Conservation (phyloP, 2,329 filamentous ascomycete species). For the Cladophialophora immunda region DNA sequence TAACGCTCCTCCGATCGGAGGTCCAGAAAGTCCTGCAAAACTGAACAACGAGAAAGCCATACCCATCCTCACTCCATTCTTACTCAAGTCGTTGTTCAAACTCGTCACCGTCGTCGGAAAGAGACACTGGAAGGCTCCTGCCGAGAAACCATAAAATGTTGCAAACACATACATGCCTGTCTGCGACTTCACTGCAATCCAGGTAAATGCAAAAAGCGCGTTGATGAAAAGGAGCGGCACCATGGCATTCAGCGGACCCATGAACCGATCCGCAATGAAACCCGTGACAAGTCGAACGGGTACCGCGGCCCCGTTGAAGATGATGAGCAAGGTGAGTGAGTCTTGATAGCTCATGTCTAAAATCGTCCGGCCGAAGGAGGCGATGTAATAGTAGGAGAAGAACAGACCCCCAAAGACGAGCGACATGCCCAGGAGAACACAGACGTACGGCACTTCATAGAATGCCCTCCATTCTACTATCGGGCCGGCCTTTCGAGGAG, state of each 20-base stretch:
- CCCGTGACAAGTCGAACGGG: constrained; percentile 65
- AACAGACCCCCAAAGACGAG: constrained; percentile 37
- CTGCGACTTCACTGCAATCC: constrained; percentile 64
- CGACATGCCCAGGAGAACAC: constrained; percentile 42
- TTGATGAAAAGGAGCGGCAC: constrained; percentile 59
- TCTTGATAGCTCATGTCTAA: constrained; percentile 60
- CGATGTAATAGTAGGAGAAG: constrained; percentile 37
- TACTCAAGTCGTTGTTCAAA: constrained; percentile 62
- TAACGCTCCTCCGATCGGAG: constrained; percentile 64
- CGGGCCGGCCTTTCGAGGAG: constrained; percentile 59
- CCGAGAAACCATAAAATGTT: constrained; percentile 70
- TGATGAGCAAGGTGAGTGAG: constrained; percentile 62
- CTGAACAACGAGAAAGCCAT: constrained; percentile 63
- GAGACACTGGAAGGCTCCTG: constrained; percentile 70
- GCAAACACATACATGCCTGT: constrained; percentile 69
- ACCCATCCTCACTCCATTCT: constrained; percentile 64
- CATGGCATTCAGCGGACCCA: constrained; percentile 69
- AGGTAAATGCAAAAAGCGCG: constrained; percentile 59
- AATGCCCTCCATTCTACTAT: constrained; percentile 63
- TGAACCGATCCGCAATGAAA: constrained; percentile 62
- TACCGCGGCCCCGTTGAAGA: constrained; percentile 69
- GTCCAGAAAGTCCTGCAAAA: constrained; percentile 63
- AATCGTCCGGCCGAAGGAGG: constrained; percentile 33
- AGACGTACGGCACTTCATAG: constrained; percentile 58
- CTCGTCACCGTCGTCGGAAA: constrained; percentile 70